A percentile compares a stretch with the other conserved stretches of the same genome.
Conservation (phyloP, 441 rosid genomes). For the Pelargonium myrrhifolium region DNA sequence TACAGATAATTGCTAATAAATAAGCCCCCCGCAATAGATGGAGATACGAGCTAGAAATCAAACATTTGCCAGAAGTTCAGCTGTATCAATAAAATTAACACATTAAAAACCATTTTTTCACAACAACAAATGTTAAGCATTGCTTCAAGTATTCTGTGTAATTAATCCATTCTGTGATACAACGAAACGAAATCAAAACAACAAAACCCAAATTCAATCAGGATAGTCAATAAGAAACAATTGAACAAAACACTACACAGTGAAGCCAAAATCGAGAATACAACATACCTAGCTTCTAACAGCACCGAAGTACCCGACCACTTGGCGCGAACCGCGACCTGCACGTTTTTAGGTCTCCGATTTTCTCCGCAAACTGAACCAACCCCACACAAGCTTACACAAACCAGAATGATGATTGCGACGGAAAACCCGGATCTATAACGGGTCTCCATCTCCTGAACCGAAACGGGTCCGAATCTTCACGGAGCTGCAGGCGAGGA, state of each 20-base stretch:
- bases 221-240: background rate
- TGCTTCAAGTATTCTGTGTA: background rate
- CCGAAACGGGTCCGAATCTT: background rate
- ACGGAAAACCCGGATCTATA: conserved; percentile 55
- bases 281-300: conserved; percentile 80
- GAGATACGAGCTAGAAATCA: too few species aligned
- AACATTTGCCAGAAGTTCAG: background rate
- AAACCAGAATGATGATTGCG: conserved; percentile 28
- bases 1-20: too few species aligned
- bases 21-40: too few species aligned
- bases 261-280: background rate
- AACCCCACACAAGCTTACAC: conserved; percentile 30
- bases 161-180: background rate
- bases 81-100: too few species aligned
- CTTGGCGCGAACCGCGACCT: conserved; percentile 82
- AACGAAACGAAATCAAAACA: background rate
- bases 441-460: conserved; percentile 37
- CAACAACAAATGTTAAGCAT: background rate
- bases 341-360: conserved; percentile 85
- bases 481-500: conserved; percentile 4
- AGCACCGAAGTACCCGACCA: conserved; percentile 97
- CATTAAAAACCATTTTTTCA: too few species aligned
- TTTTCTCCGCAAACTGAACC: conserved; percentile 44
- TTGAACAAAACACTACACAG: background rate
- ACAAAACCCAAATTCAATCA: background rate